phyloP scores from a whole-genome alignment of 768 basidiomycete species.

The Panaeolus cyanescens region DNA sequence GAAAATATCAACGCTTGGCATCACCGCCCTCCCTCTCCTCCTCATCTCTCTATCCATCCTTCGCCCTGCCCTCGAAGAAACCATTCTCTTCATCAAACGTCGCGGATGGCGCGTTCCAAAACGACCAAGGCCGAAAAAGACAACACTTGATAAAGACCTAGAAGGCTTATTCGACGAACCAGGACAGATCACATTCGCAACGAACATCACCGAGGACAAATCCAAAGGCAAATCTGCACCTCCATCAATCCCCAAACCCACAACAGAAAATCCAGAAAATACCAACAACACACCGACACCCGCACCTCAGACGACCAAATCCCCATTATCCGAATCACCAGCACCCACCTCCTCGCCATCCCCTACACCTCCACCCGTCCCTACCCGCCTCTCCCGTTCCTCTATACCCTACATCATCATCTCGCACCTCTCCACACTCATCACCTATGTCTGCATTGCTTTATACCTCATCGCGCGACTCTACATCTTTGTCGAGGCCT shows the following conservation, averaged over 20 bases:
- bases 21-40: constrained; percentile 2
- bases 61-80: not conserved
- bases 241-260: not conserved
- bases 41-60: not conserved
- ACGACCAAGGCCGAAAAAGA: not conserved
- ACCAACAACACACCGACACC: too few species aligned
- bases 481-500: not conserved
- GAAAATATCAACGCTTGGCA: constrained; percentile 2
- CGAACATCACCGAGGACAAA: not conserved
- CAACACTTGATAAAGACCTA: not conserved
- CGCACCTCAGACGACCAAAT: not conserved
- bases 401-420: not conserved
- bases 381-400: not conserved
- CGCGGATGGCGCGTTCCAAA: not conserved
- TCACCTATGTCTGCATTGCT: not conserved
- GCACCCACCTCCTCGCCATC: not conserved
- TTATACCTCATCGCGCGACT: not conserved
- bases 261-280: not conserved
- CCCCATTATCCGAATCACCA: not conserved
- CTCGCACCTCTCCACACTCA: not conserved
- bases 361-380: not conserved
- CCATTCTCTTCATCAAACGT: not conserved
- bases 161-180: not conserved
- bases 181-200: not conserved
- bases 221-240: not conserved